A percentile compares a stretch with the other conserved stretches of the same genome.
These are phyloP conservation scores for Aspergillus felis DNA, from an alignment of 2,329 filamentous ascomycete species.

Conservation along the genomic window DNA sequence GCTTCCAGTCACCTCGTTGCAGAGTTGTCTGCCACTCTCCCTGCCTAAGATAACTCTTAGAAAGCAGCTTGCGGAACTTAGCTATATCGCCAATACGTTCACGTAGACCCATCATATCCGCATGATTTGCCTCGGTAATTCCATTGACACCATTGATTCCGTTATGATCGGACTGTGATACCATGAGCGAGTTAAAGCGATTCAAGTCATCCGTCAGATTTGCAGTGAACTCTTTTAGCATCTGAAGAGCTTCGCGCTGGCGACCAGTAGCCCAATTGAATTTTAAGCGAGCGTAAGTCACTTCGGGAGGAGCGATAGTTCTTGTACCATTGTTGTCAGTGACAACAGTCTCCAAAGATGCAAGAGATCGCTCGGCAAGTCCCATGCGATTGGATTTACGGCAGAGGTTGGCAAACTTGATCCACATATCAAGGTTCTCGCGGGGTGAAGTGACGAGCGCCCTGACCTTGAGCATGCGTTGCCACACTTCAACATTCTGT, in stretches of 20 bases:
- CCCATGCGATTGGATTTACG: slow-evolving; percentile 94
- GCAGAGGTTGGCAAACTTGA: slow-evolving; percentile 98
- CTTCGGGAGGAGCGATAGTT: slow-evolving; percentile 59
- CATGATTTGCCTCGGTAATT: slow-evolving; percentile 37
- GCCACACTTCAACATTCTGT: slow-evolving; percentile 97
- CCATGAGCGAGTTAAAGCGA: slow-evolving; percentile 40
- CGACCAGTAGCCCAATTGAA: slow-evolving; percentile 86
- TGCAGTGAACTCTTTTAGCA: slow-evolving; percentile 60
- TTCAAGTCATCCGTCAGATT: slow-evolving; percentile 57
- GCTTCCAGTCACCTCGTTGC: slow-evolving; percentile 84
- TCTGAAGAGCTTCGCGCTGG: slow-evolving; percentile 59
- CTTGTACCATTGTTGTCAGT: slow-evolving; percentile 40
- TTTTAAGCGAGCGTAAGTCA: slow-evolving; percentile 95
- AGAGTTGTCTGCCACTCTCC: slow-evolving; percentile 92
- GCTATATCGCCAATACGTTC: slow-evolving; percentile 47
- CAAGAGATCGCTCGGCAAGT: slow-evolving; percentile 89
- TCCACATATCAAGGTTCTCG: slow-evolving; percentile 99
- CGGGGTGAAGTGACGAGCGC: slow-evolving; percentile 85
- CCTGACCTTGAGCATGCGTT: slow-evolving; percentile 92
- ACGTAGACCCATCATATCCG: slow-evolving; percentile 36
- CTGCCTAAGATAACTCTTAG: slow-evolving; percentile 93
- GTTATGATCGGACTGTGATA: slow-evolving; percentile 35
- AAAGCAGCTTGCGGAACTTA: slow-evolving; percentile 67
- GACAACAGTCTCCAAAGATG: slow-evolving; percentile 77
- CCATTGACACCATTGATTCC: slow-evolving; percentile 49